Conservation (phyloP, 345 rosid genomes). For the Adansonia digitata region DNA sequence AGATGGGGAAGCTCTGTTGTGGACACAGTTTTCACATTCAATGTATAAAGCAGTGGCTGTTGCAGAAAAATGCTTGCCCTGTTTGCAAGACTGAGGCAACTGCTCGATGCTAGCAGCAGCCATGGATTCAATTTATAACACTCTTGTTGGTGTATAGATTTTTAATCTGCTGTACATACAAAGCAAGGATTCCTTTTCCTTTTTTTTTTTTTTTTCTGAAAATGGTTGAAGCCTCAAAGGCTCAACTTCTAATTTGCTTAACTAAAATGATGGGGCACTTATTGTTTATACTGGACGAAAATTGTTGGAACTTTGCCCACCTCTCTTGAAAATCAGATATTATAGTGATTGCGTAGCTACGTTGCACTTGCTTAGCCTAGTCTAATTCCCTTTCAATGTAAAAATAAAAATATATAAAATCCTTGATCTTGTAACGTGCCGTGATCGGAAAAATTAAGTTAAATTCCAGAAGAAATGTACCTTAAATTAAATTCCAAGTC, state of each 20-base stretch:
- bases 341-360: background rate
- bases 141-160: constrained; percentile 35
- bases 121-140: constrained; percentile 2
- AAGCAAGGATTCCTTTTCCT: constrained; percentile 22
- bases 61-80: constrained; percentile 74
- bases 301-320: background rate
- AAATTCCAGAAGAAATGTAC: background rate
- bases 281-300: background rate
- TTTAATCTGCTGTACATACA: constrained; percentile 18
- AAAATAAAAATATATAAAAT: background rate
- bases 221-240: no score
- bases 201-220: constrained; percentile 6
- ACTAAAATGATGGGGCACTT: background rate
- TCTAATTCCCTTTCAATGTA: background rate
- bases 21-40: constrained; percentile 75
- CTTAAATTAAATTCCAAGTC: background rate
- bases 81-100: constrained; percentile 69
- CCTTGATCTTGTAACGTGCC: background rate
- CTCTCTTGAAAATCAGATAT: background rate
- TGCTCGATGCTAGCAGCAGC: constrained; percentile 31
- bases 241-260: no score
- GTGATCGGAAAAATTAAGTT: background rate
- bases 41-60: constrained; percentile 85
- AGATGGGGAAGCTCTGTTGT: constrained; percentile 65
- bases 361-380: background rate